Percentiles rank a stretch among this genome's conserved stretches.
These are phyloP conservation scores for Mycena haematopus DNA, from an alignment of 768 basidiomycete species.

Conservation along the genomic window DNA sequence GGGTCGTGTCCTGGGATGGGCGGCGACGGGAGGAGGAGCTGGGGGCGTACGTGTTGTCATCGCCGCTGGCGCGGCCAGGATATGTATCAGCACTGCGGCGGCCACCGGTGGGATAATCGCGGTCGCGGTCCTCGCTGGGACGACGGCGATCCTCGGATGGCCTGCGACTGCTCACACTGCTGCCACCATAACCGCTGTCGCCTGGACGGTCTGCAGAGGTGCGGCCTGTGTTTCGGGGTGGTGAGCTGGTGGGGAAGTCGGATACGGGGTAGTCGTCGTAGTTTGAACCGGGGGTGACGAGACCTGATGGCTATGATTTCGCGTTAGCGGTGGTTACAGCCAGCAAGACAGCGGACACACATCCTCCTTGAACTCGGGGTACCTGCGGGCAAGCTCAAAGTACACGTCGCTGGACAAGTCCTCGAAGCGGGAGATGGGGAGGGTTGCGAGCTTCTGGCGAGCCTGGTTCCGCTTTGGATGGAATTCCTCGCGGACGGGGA, in stretches of 20 bases:
- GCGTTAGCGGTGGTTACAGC: slow-evolving; percentile 26
- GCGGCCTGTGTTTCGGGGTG: slow-evolving; percentile 44
- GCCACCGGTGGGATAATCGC: slow-evolving; percentile 44
- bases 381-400: slow-evolving; percentile 89
- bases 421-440: slow-evolving; percentile 88
- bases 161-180: slow-evolving; percentile 53
- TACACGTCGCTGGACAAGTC: slow-evolving; percentile 97
- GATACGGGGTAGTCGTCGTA: slow-evolving; percentile 71
- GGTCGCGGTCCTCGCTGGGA: slow-evolving; percentile 19
- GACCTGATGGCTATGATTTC: slow-evolving; percentile 44
- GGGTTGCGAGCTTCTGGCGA: slow-evolving; percentile 93
- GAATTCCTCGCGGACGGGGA: slow-evolving; percentile 92
- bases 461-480: slow-evolving; percentile 99
- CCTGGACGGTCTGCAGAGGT: slow-evolving; percentile 61
- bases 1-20: slow-evolving; percentile 62
- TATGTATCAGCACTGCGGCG: slow-evolving; percentile 64
- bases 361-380: slow-evolving; percentile 95
- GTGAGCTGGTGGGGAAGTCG: slow-evolving; percentile 49
- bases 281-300: slow-evolving; percentile 59
- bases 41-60: slow-evolving; percentile 53
- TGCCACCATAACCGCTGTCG: slow-evolving; percentile 23
- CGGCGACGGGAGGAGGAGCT: slow-evolving; percentile 52
- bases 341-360: slow-evolving; percentile 47
- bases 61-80: slow-evolving; percentile 45
- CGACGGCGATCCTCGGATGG: slow-evolving; percentile 47